These are phyloP conservation scores for Lentinula edodes DNA, from an alignment of 768 basidiomycete species.

Conservation along the genomic window DNA sequence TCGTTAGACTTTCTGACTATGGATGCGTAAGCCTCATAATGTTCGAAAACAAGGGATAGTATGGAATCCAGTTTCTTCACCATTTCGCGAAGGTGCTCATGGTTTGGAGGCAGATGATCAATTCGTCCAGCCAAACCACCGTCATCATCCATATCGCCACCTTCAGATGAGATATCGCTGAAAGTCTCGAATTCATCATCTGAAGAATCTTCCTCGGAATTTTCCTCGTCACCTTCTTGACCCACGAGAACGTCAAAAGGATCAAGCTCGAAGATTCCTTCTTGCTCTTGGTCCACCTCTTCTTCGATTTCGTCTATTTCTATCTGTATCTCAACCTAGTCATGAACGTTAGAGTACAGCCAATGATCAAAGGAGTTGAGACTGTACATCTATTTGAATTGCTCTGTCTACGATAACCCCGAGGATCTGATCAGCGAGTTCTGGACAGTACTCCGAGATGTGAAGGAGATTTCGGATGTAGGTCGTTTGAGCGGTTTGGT, in stretches of 20 bases:
- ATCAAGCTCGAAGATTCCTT: slow-evolving; percentile 67
- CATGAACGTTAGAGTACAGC: not conserved
- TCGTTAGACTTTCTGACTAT: slow-evolving; percentile 13
- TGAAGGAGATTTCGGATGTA: slow-evolving; percentile 88
- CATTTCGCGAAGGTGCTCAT: slow-evolving; percentile 78
- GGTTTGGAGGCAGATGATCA: slow-evolving; percentile 45
- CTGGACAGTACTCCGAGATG: slow-evolving; percentile 83
- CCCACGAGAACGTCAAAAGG: slow-evolving; percentile 81
- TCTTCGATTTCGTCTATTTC: slow-evolving; percentile 85
- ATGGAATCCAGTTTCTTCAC: slow-evolving; percentile 89
- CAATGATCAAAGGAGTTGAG: not conserved
- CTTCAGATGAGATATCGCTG: slow-evolving; percentile 76
- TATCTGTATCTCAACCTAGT: slow-evolving; percentile 93
- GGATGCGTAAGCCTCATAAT: slow-evolving; percentile 54
- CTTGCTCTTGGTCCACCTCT: slow-evolving; percentile 47
- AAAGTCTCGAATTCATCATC: slow-evolving; percentile 49
- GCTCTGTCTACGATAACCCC: slow-evolving; percentile 90
- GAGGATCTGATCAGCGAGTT: slow-evolving; percentile 77
- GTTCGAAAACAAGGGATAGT: slow-evolving; percentile 77
- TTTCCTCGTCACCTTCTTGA: slow-evolving; percentile 63
- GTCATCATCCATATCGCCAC: slow-evolving; percentile 40
- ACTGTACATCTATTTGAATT: slow-evolving; percentile 83
- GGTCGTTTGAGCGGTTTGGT: slow-evolving; percentile 70
- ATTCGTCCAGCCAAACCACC: slow-evolving; percentile 19
- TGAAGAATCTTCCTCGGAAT: slow-evolving; percentile 41